Base-by-base conservation (phyloP, 2,329 filamentous ascomycete species). In the Pyrenochaeta sp. region DNA sequence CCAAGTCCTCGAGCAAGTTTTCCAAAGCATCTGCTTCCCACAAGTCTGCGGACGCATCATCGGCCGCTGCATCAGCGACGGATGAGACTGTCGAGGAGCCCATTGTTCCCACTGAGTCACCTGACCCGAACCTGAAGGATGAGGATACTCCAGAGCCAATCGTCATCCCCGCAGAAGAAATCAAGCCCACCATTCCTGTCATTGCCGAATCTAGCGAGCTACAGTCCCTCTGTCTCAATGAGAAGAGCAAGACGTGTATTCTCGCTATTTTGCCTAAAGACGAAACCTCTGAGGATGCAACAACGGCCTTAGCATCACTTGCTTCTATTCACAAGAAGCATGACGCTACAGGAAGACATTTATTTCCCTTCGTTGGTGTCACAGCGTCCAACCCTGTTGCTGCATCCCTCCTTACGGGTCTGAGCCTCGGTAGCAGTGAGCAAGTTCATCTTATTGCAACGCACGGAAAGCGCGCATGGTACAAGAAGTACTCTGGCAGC, bases 401-500 rank as follows among this genome's bases (percentile, higher is more conserved):
- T 0, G 74, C 78, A 1, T 73, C 75, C 4, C 74, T 94, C 4
- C 80, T 87, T 50, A 77, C 82, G 35, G 79, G 82, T n/a, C 84
- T 97, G 15, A 83, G 81, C 0, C 81, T 97, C 3, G 70, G 68
- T 18, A 69, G 69, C 2, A 75, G 77, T 0, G 79, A 80, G 1
- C 79, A 85, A 6, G 79, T 92, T 14, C 87, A 93, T 69, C 77
- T 98, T 39, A 81, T 98, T 49, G 92, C 92, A 14, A 75, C 96
- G 54, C 97, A 97, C 75, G 90, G 86, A 29, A 92, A 93, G 68
- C 87, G 92, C 48, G 84, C 85, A 36, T 99, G 95, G 95, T 96
- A 88, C 85, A 89, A 90, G 67, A 85, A 84, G 52, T 95, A 91
- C 73, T 78, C 85, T 42, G 86, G 83, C 6, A 74, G 77, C 7